Percentiles rank a stretch among this genome's conserved stretches.
phyloP scores from a whole-genome alignment of 345 rosid genomes.

The Syzygium oleosum region DNA sequence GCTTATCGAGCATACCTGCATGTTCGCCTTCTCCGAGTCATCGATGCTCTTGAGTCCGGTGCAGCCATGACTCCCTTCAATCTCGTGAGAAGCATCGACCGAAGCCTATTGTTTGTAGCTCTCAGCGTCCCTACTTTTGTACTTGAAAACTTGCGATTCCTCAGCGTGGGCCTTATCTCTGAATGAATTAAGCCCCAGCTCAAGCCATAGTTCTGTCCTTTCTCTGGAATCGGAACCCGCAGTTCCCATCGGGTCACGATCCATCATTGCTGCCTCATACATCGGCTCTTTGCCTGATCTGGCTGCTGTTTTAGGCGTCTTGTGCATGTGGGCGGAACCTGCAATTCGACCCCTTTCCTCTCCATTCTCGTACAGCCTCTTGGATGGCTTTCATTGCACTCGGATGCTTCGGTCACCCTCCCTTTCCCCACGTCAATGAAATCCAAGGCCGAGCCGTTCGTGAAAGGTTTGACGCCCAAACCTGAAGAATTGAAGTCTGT shows the following conservation, averaged over 20 bases:
- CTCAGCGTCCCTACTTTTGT: neutral
- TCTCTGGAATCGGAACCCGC: neutral
- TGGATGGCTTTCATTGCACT: neutral
- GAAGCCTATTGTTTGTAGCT: neutral
- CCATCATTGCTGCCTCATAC: neutral
- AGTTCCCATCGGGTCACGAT: neutral
- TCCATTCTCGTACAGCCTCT: neutral
- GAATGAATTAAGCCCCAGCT: neutral
- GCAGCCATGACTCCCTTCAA: neutral
- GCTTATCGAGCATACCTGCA: constrained; percentile 17
- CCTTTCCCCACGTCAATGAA: neutral
- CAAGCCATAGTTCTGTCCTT: neutral
- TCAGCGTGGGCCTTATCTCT: neutral
- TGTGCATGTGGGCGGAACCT: neutral
- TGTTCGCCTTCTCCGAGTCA: neutral
- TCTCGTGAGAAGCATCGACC: neutral
- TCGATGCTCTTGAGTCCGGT: neutral
- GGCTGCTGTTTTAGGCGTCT: neutral
- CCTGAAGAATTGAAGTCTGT: neutral
- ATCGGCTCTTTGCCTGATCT: neutral
- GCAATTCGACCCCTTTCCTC: neutral
- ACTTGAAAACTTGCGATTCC: neutral
- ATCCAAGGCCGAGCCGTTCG: neutral
- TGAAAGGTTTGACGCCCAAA: neutral
- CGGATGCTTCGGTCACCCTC: neutral